phyloP scores from a whole-genome alignment of 2,329 filamentous ascomycete species.

The Moelleriella libera region DNA sequence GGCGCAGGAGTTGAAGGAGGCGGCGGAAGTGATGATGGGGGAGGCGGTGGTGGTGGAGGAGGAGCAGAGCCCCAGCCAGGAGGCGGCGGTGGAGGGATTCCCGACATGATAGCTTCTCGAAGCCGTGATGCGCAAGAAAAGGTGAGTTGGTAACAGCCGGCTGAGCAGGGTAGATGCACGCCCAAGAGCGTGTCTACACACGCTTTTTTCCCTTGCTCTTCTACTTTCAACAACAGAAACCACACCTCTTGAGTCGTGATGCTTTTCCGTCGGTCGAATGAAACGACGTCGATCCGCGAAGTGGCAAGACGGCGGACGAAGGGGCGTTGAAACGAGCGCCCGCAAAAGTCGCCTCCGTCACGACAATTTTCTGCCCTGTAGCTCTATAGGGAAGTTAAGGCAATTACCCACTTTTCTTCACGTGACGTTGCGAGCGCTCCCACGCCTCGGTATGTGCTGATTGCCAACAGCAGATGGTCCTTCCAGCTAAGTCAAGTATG shows the following conservation, averaged over 20 bases:
- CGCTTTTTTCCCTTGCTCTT: constrained; percentile 10
- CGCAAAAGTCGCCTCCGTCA: constrained; percentile 13
- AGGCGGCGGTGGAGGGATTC: constrained; percentile 40
- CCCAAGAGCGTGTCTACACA: constrained; percentile 20
- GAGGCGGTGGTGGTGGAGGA: constrained; percentile 42
- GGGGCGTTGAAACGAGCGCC: constrained; percentile 11
- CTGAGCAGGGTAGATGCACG: constrained; percentile 16
- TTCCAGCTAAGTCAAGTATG: too few species aligned
- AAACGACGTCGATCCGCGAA: constrained; percentile 8
- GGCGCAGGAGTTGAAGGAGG: constrained; percentile 39
- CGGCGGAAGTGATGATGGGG: constrained; percentile 40
- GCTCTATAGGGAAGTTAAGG: constrained; percentile 8
- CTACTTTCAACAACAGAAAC: constrained; percentile 2
- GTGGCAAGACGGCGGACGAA: constrained; percentile 15
- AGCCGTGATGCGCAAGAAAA: constrained; percentile 4
- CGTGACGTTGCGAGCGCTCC: constrained; percentile 8
- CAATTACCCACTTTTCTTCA: constrained; percentile 8
- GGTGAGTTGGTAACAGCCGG: constrained; percentile 11
- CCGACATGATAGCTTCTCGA: constrained; percentile 30
- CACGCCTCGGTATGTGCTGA: too few species aligned
- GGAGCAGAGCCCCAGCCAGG: constrained; percentile 38
- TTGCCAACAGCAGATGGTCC: not conserved
- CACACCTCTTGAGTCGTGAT: too few species aligned
- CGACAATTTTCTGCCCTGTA: constrained; percentile 19
- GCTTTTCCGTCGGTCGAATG: not conserved